Evolutionary conservation across 306 rosid species (phyloP).

Genomic region (Malus domestica): DNA sequence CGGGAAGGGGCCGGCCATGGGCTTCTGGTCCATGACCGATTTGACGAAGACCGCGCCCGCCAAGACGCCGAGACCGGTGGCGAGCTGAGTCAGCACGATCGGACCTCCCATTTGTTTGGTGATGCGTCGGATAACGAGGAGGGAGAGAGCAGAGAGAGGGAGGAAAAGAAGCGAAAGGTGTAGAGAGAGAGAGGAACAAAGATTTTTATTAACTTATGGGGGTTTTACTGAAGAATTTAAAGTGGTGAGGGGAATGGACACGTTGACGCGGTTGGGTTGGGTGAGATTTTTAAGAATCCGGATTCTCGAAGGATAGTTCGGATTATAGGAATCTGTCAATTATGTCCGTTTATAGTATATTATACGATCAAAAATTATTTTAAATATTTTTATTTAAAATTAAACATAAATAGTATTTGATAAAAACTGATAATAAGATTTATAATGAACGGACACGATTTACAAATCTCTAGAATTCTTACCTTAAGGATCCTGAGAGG

Average conservation of each 20-base stretch:
- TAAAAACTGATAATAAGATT: accelerated
- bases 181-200: neutral
- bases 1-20: constrained; percentile 80
- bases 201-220: neutral
- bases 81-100: constrained; percentile 66
- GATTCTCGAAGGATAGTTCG: accelerated
- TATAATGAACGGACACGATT: too few species aligned
- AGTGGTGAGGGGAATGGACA: constrained; percentile 59
- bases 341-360: too few species aligned
- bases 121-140: neutral
- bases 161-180: neutral
- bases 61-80: constrained; percentile 74
- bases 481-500: too few species aligned
- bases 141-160: neutral
- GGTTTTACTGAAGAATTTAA: constrained; percentile 4
- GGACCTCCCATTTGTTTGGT: constrained; percentile 37
- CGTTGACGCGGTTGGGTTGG: constrained; percentile 38
- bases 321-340: accelerated
- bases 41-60: constrained; percentile 83
- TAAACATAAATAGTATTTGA: too few species aligned
- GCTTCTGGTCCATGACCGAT: constrained; percentile 65
- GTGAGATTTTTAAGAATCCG: neutral
- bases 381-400: too few species aligned
- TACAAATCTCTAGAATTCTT: accelerated
- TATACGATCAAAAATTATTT: too few species aligned